phyloP scores from a whole-genome alignment of 2,329 filamentous ascomycete species.

The Orbilia blumenaviensis region DNA sequence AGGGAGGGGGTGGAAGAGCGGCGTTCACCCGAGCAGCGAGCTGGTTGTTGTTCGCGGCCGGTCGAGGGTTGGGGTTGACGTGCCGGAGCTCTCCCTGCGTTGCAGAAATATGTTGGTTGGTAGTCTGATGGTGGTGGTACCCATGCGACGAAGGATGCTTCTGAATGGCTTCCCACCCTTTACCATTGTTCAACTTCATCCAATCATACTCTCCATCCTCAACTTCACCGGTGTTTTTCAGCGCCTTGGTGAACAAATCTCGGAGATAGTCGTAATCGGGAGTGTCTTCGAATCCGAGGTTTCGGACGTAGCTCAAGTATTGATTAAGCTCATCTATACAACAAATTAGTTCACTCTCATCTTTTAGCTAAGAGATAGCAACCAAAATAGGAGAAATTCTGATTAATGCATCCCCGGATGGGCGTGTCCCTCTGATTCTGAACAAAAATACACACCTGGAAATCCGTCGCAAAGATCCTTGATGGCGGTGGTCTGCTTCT shows the following conservation, averaged over 20 bases:
- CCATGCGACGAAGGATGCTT: slow-evolving; percentile 75
- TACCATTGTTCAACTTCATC: slow-evolving; percentile 96
- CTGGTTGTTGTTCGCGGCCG: slow-evolving; percentile 68
- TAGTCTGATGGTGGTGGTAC: slow-evolving; percentile 63
- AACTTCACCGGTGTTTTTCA: slow-evolving; percentile 92
- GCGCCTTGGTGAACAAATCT: slow-evolving; percentile 92
- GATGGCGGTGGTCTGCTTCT: slow-evolving; percentile 97
- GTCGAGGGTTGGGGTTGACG: slow-evolving; percentile 66
- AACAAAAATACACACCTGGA: slow-evolving; percentile 68
- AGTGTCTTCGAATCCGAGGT: slow-evolving; percentile 97
- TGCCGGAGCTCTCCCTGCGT: slow-evolving; percentile 58
- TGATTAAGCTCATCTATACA: slow-evolving; percentile 88
- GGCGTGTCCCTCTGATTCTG: not conserved
- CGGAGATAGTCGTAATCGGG: slow-evolving; percentile 98
- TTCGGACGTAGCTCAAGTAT: slow-evolving; percentile 95
- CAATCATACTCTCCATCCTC: slow-evolving; percentile 99
- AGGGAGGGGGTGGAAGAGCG: slow-evolving; percentile 88
- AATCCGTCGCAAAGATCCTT: slow-evolving; percentile 97
- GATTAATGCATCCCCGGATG: slow-evolving; percentile 55
- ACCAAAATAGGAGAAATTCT: slow-evolving; percentile 12
- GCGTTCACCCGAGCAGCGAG: slow-evolving; percentile 90
- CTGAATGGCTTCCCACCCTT: slow-evolving; percentile 87
- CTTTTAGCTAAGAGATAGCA: not conserved
- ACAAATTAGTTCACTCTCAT: slow-evolving; percentile 13
- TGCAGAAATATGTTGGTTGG: slow-evolving; percentile 66